Evolutionary conservation across 2,329 filamentous ascomycete species (phyloP), one percentile per base, ranked within the genome.

Genomic region (Hypoxylon sp.): DNA sequence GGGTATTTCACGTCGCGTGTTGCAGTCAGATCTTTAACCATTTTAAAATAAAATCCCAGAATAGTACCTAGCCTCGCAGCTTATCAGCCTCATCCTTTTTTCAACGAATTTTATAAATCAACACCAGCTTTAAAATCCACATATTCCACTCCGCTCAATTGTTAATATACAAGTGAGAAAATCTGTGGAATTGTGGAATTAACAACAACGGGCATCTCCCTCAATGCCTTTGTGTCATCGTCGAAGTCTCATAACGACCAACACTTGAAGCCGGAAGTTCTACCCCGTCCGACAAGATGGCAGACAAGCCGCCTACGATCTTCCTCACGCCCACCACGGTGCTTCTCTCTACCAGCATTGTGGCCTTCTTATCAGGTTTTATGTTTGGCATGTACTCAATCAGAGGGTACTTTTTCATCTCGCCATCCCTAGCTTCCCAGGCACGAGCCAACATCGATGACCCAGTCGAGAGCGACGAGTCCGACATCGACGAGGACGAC

Each of bases 291-390:
- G 7, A 34, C 52, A 64, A 71, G 65, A 78, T 78, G 74, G 56
- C 70, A 48, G 82, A 85, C 69, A 75, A 81, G 34, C 68, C 77
- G 11, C 14, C 45, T 57, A 73, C 74, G n/a, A 19, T 43, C 37
- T 29, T 65, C 53, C 69, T 80, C 5, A 78, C 81, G 53, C 80
- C 82, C 48, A 82, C 84, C 12, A 86, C 87, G 65, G 83, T 94
- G 62, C 83, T 94, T 47, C 81, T 95, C 68, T 88, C 90, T 58
- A 94, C 92, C 16, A 89, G 90, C 69, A 86, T 96, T 67, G 81
- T 95, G 61, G 87, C 90, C 68, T 89, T 92, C 71, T 77, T 96
- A 57, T 86, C 88, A 0, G 94, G 94, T 73, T 97, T 95, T 80
- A 88, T 94, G 37, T 85, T 97, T 12, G 93, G 92, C 68, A 81